Evolutionary conservation across 2,329 filamentous ascomycete genomes (phyloP).

Genomic region (Ophiognomonia clavigignenti-juglandacearum): DNA sequence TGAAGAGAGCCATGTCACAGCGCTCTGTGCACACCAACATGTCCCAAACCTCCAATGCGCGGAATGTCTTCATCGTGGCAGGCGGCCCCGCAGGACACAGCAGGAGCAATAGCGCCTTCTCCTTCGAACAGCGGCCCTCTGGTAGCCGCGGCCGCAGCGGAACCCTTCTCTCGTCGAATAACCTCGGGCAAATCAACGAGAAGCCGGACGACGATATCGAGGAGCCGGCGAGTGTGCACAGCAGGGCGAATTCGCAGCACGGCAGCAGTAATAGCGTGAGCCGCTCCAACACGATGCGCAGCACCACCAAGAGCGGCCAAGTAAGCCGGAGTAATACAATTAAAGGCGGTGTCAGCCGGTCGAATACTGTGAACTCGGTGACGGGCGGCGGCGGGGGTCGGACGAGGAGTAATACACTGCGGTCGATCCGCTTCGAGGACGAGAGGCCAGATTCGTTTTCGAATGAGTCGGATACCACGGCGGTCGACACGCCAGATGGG

Average conservation of each 20-base stretch:
- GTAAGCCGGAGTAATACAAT: constrained; percentile 5
- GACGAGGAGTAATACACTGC: constrained; percentile 1
- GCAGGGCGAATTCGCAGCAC: neutral
- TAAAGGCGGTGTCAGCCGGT: constrained; percentile 5
- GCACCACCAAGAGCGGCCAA: neutral
- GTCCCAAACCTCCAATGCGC: constrained; percentile 2
- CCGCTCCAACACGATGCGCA: constrained; percentile 10
- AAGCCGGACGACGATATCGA: neutral
- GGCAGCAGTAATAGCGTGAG: constrained; percentile 7
- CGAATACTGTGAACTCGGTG: constrained; percentile 5
- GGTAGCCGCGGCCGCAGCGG: constrained; percentile 4
- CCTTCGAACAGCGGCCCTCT: constrained; percentile 10
- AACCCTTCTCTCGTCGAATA: constrained; percentile 24
- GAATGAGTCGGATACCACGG: constrained; percentile 11
- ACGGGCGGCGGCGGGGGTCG: constrained; percentile 10
- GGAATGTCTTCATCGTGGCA: constrained; percentile 1
- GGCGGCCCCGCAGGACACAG: constrained; percentile 1
- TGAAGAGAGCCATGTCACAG: constrained; percentile 14
- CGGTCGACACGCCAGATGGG: constrained; percentile 5
- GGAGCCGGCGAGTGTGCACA: no score
- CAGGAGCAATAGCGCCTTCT: constrained; percentile 15
- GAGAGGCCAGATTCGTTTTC: constrained; percentile 11
- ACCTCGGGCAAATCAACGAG: constrained; percentile 18
- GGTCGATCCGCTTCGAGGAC: constrained; percentile 9
- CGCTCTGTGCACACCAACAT: constrained; percentile 25